Evolutionary conservation across 2,329 filamentous ascomycete genomes (phyloP).

Genomic region (Emergomyces orientalis): DNA sequence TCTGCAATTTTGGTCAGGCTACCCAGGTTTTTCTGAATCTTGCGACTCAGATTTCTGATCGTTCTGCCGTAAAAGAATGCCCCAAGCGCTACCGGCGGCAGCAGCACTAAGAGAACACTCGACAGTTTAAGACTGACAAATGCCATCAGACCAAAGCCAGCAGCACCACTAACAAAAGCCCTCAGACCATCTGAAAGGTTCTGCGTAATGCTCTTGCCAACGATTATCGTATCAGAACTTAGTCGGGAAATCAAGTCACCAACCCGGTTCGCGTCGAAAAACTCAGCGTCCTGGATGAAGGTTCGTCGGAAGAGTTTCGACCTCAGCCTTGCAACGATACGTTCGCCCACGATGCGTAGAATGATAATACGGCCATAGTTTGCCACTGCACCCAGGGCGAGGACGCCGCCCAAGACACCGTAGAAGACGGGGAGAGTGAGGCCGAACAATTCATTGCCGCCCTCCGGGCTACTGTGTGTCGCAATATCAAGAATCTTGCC

Average conservation of each 20-base stretch:
- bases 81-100: constrained; percentile 80
- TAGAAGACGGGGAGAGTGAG: constrained; percentile 84
- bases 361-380: constrained; percentile 94
- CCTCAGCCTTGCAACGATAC: constrained; percentile 81
- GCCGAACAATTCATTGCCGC: constrained; percentile 63
- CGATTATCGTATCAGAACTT: constrained; percentile 92
- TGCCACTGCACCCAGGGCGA: constrained; percentile 74
- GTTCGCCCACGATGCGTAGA: constrained; percentile 85
- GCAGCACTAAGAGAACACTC: constrained; percentile 73
- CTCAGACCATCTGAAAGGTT: constrained; percentile 94
- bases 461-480: constrained; percentile 60
- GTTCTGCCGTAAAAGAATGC: constrained; percentile 86
- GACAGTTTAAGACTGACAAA: constrained; percentile 89
- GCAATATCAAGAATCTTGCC: constrained; percentile 91
- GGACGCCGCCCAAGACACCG: constrained; percentile 61
- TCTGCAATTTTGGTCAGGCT: constrained; percentile 94
- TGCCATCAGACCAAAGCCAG: constrained; percentile 88
- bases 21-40: constrained; percentile 89
- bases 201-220: constrained; percentile 96
- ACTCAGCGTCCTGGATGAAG: constrained; percentile 95
- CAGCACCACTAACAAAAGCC: constrained; percentile 77
- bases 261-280: constrained; percentile 95
- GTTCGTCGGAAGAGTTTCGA: constrained; percentile 86
- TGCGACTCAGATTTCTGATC: constrained; percentile 79
- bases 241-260: constrained; percentile 93